Evolutionary conservation across 1,284 basidiomycete species (phyloP).

Genomic region (Kwoniella shivajii): DNA sequence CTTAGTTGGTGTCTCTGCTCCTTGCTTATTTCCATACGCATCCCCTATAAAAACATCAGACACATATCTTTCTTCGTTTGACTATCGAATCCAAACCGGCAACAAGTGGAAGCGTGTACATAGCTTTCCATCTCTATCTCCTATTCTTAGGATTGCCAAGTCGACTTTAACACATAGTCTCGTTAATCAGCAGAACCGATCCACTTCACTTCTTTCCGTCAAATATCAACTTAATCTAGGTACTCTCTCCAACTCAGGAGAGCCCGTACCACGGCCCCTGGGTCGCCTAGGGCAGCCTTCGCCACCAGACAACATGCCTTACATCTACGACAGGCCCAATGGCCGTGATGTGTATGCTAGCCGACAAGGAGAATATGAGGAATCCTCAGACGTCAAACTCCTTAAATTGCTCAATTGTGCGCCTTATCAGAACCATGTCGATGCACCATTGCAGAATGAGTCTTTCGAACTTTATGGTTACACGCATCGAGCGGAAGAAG

Average conservation of each 20-base stretch:
- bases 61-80: not conserved
- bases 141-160: not conserved
- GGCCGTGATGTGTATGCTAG: slow-evolving; percentile 3
- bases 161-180: not conserved
- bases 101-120: not conserved
- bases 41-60: not conserved
- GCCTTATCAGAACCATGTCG: slow-evolving; percentile 3
- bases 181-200: not conserved
- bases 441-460: not conserved
- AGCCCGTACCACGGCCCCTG: slow-evolving; percentile 21
- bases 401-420: slow-evolving; percentile 18
- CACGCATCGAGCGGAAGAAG: not conserved
- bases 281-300: slow-evolving; percentile 18
- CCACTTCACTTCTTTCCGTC: not conserved
- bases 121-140: not conserved
- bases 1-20: slow-evolving; percentile 21
- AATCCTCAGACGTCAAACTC: slow-evolving; percentile 12
- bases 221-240: not conserved
- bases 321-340: slow-evolving; percentile 21
- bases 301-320: slow-evolving; percentile 21
- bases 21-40: slow-evolving; percentile 13
- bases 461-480: not conserved
- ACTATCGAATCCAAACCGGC: not conserved
- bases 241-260: slow-evolving; percentile 20
- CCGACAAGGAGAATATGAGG: not conserved